Percentiles rank a stretch among this genome's conserved stretches.
Conservation (phyloP, 352 stramenopile species). For the Phytophthora palmivora region DNA sequence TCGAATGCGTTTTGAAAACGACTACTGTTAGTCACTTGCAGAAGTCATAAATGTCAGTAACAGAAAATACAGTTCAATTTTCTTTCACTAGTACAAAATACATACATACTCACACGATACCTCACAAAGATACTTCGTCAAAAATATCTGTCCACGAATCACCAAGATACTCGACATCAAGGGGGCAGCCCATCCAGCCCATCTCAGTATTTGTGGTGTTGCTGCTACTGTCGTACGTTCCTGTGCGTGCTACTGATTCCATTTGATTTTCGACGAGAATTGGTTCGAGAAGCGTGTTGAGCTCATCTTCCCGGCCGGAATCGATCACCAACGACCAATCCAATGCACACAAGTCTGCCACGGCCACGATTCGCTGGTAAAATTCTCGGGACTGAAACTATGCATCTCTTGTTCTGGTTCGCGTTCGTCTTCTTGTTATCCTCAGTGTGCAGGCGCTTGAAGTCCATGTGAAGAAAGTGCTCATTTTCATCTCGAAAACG, state of each 20-base stretch:
- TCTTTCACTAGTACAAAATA: conserved; percentile 2
- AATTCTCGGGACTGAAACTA: conserved; percentile 23
- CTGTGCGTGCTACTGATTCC: neutral
- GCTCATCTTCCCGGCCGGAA: conserved; percentile 30
- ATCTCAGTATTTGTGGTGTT: neutral
- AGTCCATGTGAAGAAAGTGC: conserved; percentile 7
- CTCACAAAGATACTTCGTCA: conserved; percentile 29
- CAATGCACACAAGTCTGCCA: conserved; percentile 25
- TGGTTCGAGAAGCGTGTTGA: conserved; percentile 32
- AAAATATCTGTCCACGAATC: conserved; percentile 41
- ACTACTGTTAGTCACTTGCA: no score
- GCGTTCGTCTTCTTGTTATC: conserved; percentile 19
- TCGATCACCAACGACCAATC: conserved; percentile 39
- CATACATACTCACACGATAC: neutral
- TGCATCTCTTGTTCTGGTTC: conserved; percentile 35
- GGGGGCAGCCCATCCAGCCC: conserved; percentile 19
- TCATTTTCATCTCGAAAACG: conserved; percentile 18
- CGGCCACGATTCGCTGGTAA: conserved; percentile 15
- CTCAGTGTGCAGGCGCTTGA: conserved; percentile 20
- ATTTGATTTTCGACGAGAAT: conserved; percentile 19
- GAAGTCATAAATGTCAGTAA: neutral
- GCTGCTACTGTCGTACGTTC: neutral
- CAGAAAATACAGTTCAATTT: conserved; percentile 9
- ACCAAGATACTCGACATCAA: conserved; percentile 32
- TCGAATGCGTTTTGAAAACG: no score